Percentiles rank a stretch among this genome's conserved stretches.
These are phyloP conservation scores for Saccharum officinarum DNA, from an alignment of 176 grass and related monocot species.

Conservation along the genomic window DNA sequence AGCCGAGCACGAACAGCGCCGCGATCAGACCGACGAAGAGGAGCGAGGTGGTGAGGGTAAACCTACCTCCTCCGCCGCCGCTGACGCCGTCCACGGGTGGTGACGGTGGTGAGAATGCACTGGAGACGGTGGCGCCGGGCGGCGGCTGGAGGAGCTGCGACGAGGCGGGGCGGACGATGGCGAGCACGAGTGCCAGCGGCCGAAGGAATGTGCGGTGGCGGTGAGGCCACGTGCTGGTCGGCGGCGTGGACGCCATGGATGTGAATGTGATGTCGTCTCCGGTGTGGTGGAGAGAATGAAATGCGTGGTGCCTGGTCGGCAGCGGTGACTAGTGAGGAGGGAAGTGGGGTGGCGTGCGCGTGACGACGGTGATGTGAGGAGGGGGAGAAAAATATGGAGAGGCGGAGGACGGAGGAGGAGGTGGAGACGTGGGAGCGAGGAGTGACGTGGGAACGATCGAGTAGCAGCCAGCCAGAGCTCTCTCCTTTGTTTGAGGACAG, in stretches of 20 bases:
- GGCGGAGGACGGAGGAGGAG: not conserved
- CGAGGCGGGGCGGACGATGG: constrained; percentile 3
- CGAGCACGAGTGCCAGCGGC: not conserved
- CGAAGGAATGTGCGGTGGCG: not conserved
- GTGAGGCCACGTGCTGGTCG: not conserved
- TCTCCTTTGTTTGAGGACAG: not conserved
- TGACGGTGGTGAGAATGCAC: constrained; percentile 26
- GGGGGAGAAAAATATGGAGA: constrained; percentile 8
- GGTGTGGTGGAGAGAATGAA: not conserved
- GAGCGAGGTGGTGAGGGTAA: constrained; percentile 51
- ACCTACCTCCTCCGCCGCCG: not conserved
- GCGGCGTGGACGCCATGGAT: constrained; percentile 36
- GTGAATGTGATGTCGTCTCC: not conserved
- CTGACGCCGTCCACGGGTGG: not conserved
- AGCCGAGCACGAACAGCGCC: constrained; percentile 68
- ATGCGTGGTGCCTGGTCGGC: not conserved
- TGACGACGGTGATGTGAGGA: not conserved
- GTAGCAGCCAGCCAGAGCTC: not conserved
- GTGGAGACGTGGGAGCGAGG: constrained; percentile 30
- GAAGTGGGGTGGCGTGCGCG: constrained; percentile 10
- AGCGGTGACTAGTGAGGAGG: not conserved
- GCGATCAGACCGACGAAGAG: constrained; percentile 52
- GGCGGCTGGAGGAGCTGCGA: constrained; percentile 36
- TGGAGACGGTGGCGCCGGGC: not conserved
- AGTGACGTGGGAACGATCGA: constrained; percentile 36